Evolutionary conservation across 345 rosid genomes (phyloP).

Genomic region (Populus ilicifolia): DNA sequence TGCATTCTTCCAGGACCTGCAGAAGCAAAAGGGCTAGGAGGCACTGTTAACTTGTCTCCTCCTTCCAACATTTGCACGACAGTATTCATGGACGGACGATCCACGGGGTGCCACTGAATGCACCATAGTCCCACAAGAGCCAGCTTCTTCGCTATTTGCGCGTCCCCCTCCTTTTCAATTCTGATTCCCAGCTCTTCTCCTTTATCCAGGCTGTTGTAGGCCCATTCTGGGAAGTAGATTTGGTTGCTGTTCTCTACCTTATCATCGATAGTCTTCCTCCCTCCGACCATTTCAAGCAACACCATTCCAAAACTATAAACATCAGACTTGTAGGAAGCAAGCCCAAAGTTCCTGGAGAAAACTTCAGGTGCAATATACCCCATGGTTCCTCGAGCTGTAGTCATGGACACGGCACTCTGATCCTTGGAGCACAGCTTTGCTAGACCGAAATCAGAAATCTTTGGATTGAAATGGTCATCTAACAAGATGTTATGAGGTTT

Average conservation of each 20-base stretch:
- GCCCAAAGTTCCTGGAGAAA: conserved; percentile 23
- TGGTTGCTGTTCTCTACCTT: not conserved
- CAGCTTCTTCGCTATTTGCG: conserved; percentile 6
- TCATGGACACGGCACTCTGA: conserved; percentile 27
- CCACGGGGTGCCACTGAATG: conserved; percentile 18
- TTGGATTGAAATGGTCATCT: conserved; percentile 17
- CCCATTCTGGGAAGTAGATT: conserved; percentile 15
- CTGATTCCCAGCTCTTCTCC: conserved; percentile 8
- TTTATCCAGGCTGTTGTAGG: conserved; percentile 10
- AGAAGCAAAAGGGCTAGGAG: conserved; percentile 11
- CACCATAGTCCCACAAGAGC: conserved; percentile 11
- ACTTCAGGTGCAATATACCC: conserved; percentile 29
- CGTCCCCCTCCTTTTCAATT: not conserved
- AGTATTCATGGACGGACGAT: conserved; percentile 12
- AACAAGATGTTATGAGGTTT: conserved; percentile 13
- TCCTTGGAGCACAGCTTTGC: conserved; percentile 27
- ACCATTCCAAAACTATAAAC: conserved; percentile 20
- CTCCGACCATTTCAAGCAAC: conserved; percentile 14
- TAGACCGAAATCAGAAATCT: conserved; percentile 19
- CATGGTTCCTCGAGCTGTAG: conserved; percentile 23
- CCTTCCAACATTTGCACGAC: conserved; percentile 16
- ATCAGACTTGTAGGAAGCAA: conserved; percentile 18
- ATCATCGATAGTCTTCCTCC: not conserved
- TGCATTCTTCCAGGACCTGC: not conserved
- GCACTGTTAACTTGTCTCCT: conserved; percentile 4